Base-by-base conservation (phyloP, 176 grass and related monocot genomes). In the Ensete ventricosum region DNA sequence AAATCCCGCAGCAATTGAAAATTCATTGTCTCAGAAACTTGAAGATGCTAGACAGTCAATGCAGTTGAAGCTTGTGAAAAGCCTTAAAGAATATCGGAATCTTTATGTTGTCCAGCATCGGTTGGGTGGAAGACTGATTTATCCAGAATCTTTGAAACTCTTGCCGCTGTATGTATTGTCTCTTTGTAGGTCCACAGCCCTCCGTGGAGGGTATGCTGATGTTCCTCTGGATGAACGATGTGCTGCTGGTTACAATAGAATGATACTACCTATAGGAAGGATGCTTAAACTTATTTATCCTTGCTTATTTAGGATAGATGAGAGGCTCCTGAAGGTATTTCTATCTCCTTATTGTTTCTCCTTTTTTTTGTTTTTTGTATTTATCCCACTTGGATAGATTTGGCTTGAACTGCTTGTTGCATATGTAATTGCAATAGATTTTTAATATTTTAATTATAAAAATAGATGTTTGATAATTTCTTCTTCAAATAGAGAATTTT, bases 201-300 rank as follows among this genome's bases (percentile, higher is more conserved):
- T 99, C 64, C 95, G 88, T 66, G 91, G 95, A 53, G 91, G 95
- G 75, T 99, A 94, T 71, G 86, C 88, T 62, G 95, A 99, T 82
- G 88, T 85, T 20, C 80, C 84, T 83, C 84, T 94, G 75, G 95
- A 99, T 87, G 95, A 91, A 64, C 82, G 91, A 5, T 99, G 91
- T 79, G 86, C 91, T 73, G 83, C 91, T 67, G 95, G 95, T 75
- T 94, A 87, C 82, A 89, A 81, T 67, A 84, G 94, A 82, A 99
- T 94, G 95, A 87, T 89, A 83, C 74, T 99, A 25, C 91, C 88
- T 81, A 83, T 85, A 67, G 78, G 63, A 63, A 83, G 49, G 49
- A 84, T 90, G 78, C 76, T 94, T 67, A 83, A 80, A 80, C 87
- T 91, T 85, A 80, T 99, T n/a, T 91, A 99, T 73, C 95, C 95